A percentile compares a stretch with the other conserved stretches of the same genome.
Evolutionary conservation across 2,329 filamentous ascomycete species (phyloP).

Genomic region (Claviceps quebecensis): DNA sequence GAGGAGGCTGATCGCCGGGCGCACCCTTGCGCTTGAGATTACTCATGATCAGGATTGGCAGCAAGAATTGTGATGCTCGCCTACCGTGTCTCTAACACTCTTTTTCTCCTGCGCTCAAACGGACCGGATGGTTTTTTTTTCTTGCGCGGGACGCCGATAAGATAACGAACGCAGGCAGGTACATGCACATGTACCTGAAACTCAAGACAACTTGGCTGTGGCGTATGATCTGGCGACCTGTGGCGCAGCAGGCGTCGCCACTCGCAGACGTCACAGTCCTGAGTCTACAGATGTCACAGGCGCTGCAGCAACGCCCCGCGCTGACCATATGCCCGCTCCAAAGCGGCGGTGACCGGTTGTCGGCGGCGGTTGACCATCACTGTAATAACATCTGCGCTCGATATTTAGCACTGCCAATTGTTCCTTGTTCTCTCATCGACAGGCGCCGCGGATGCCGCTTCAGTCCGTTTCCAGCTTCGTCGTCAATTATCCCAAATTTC

Average conservation of each 20-base stretch:
- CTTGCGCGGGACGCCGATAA: constrained; percentile 16
- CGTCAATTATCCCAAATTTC: background rate
- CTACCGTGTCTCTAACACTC: background rate
- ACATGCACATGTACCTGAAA: background rate
- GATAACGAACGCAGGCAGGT: background rate
- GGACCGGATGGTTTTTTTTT: constrained; percentile 1
- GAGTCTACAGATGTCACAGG: too few species aligned
- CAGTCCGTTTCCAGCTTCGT: background rate
- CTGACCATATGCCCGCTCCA: background rate
- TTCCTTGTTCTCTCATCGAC: background rate
- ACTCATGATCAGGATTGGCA: constrained; percentile 30
- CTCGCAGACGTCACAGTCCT: background rate
- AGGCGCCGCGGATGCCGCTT: background rate
- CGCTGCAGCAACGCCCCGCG: background rate
- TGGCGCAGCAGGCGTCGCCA: background rate
- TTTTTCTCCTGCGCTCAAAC: too few species aligned
- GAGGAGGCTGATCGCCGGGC: constrained; percentile 33
- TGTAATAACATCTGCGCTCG: too few species aligned
- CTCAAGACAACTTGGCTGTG: too few species aligned
- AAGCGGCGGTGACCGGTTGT: too few species aligned
- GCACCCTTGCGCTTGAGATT: constrained; percentile 45
- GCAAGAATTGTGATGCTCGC: background rate
- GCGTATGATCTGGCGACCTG: background rate
- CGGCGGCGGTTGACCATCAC: too few species aligned
- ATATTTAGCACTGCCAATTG: background rate